A percentile compares a stretch with the other conserved stretches of the same genome.
Conservation (phyloP, 768 basidiomycete genomes). For the Auricularia sp. region DNA sequence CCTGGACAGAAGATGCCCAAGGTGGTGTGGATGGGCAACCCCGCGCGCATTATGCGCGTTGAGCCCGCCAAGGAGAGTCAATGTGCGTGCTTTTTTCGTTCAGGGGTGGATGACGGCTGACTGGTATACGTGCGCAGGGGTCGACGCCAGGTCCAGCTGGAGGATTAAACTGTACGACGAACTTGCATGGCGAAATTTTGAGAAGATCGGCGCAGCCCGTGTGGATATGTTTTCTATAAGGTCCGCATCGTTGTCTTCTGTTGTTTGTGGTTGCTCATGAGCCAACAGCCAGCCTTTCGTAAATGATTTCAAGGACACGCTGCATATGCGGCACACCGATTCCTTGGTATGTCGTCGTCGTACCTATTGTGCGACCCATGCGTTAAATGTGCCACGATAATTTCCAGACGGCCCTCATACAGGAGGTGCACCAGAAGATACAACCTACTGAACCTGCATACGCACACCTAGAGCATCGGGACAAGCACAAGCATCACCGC, state of each 20-base stretch:
- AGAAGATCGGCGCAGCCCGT: not conserved
- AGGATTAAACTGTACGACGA: not conserved
- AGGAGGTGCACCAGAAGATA: not conserved
- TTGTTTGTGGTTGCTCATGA: not conserved
- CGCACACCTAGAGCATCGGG: not conserved
- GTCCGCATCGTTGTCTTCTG: not conserved
- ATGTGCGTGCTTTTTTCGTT: not conserved
- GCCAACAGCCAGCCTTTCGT: not conserved
- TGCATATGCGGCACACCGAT: not conserved
- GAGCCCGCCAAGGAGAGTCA: not conserved
- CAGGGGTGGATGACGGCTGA: not conserved
- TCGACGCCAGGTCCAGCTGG: not conserved
- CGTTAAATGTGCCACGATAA: no score
- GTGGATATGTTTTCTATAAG: not conserved
- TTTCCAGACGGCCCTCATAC: not conserved
- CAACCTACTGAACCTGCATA: not conserved
- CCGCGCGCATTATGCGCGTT: not conserved
- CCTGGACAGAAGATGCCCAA: not conserved
- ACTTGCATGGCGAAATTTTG: not conserved
- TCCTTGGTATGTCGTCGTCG: not conserved
- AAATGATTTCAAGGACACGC: not conserved
- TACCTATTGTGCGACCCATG: no score
- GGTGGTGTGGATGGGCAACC: slow-evolving; percentile 1
- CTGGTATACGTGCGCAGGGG: not conserved
- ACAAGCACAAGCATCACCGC: not conserved